These are phyloP conservation scores for Mollisiaceae sp. DNA, from an alignment of 2,329 filamentous ascomycete species.

Conservation along the genomic window DNA sequence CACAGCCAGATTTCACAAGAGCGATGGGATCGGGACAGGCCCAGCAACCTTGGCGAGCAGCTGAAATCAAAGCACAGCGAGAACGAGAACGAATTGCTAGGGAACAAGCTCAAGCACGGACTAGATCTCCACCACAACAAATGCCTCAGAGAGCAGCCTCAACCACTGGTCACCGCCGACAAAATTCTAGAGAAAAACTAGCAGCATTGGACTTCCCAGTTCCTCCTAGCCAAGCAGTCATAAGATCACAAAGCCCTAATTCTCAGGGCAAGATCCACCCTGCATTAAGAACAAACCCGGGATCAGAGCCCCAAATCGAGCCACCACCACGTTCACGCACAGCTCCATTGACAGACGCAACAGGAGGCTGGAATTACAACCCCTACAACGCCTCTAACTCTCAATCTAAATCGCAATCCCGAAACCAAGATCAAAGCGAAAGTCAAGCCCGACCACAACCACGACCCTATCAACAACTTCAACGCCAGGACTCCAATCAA, in stretches of 20 bases:
- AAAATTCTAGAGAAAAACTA: not conserved
- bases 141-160: not conserved
- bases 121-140: not conserved
- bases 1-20: conserved; percentile 26
- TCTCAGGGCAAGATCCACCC: not conserved
- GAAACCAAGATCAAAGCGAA: not conserved
- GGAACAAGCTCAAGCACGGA: not conserved
- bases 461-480: not conserved
- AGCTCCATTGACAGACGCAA: conserved; percentile 1
- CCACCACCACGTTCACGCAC: conserved; percentile 9
- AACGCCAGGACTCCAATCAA: not conserved
- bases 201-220: conserved; percentile 13
- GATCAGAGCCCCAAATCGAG: not conserved
- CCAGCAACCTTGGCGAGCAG: conserved; percentile 34
- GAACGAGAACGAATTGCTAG: conserved; percentile 19
- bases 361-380: conserved; percentile 1
- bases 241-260: not conserved
- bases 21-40: conserved; percentile 15
- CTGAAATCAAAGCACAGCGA: conserved; percentile 34
- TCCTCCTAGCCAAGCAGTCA: conserved; percentile 10
- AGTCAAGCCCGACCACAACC: conserved; percentile 3
- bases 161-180: conserved; percentile 7
- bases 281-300: not conserved
- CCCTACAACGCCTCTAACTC: not conserved
- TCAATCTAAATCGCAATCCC: conserved; percentile 8